Evolutionary conservation across 371 early-diverging fungal species (phyloP), one percentile per base, ranked within the genome.

Genomic region (Syncephalis fuscata): DNA sequence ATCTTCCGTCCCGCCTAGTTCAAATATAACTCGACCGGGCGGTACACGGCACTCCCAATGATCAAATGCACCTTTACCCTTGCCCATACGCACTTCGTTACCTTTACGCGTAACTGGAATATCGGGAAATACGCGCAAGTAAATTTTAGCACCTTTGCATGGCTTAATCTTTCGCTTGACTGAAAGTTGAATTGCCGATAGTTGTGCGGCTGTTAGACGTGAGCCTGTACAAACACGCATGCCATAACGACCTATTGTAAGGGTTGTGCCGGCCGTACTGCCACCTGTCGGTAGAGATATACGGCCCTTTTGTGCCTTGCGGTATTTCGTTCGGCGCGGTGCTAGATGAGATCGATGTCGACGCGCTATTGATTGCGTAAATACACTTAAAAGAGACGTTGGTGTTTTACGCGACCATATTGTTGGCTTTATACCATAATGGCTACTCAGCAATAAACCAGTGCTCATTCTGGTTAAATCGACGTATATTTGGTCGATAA

Each of bases 41-140:
- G 88, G 81, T 2, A 93, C 92, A 54, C 91, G 82, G 51, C 83
- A 82, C 0, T 85, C 91, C 79, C 78, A 93, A 65, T 82, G 88
- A 46, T 92, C 93, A 48, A 93, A 86, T 27, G 81, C 73, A 50
- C 93, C 95, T 62, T 95, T 95, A 54, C 95, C 95, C 65, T 92
- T 92, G 57, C 95, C 95, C 95, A 95, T 95, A 67, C 95, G 78
- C 26, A 80, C 76, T 68, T 90, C 94, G 27, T 81, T 82, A 22
- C 89, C 88, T 58, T 93, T 93, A 49, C 77, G 74, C 1, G 90
- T 80, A 17, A 92, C 92, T 3, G 95, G 95, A 20, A 92, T 75
- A 59, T 91, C 86, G 1, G 95, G 91, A 54, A 91, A 91, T 17
- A 83, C 85, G 26, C 90, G 73, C 64, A 88, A 71, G 78, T 85